Base-by-base conservation (phyloP, 208 protist species). In the Leishmania arabica region DNA sequence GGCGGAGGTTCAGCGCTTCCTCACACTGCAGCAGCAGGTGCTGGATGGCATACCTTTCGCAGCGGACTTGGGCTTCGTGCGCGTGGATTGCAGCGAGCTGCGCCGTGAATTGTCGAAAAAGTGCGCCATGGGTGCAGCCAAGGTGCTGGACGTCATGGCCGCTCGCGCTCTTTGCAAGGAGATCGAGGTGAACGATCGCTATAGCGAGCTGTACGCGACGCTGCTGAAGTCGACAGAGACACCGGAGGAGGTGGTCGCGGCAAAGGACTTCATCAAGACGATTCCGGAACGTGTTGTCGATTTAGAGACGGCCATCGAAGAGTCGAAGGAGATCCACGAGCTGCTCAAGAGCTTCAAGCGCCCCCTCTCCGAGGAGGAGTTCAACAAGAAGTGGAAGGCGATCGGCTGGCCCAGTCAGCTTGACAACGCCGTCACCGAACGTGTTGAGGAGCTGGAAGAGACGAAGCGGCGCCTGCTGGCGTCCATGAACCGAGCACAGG, bases 271-370 rank as follows among this genome's bases (percentile, higher is more conserved):
- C 85, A 96, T 97, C 84, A 97, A 95, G 77, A 86, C 85, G 2
- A 95, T 98, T 80, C 95, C 95, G 17, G 95, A 98, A 82, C 91
- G 95, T 78, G 89, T 93, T 21, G 94, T 96, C 76, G 95, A 98
- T 70, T 81, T 97, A 4, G 91, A 97, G 83, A 69, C 84, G 6
- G 68, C 87, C 11, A 96, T 98, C 77, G 81, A 87, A 42, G 92
- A 97, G 79, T 91, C 91, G 27, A 88, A 90, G 45, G 91, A 94
- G 71, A 91, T 97, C 54, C 90, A 97, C 89, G 88, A 89, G 24
- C 83, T 99, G 65, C 92, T 99, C 37, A 97, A 99, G 49, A 77
- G 86, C n/a, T 99, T 99, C 82, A 90, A 97, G 65, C 93, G 91
- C 47, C 84, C 88, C 37, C 89, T 99, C 47, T 86, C 88, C 8